Conservation (phyloP, 805 yeast species). For the Saccharomycopsis sp. region DNA sequence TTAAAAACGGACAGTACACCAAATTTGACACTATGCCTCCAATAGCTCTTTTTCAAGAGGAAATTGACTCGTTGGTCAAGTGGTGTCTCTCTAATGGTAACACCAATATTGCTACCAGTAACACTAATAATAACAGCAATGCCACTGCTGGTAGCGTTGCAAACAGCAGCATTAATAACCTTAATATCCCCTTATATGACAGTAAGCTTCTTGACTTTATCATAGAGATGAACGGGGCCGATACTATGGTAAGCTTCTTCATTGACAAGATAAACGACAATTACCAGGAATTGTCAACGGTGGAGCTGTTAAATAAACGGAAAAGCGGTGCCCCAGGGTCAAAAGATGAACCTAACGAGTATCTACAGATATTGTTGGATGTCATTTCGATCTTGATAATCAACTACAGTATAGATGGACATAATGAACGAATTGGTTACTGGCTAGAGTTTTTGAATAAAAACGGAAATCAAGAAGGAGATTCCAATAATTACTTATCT, state of each 20-base stretch:
- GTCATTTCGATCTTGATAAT: constrained; percentile 4
- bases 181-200: constrained; percentile 11
- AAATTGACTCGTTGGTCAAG: constrained; percentile 10
- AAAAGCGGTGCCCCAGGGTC: neutral
- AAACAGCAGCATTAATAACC: neutral
- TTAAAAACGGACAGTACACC: constrained; percentile 3
- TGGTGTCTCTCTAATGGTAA: constrained; percentile 8
- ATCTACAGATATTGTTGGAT: constrained; percentile 4
- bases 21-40: neutral
- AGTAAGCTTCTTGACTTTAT: constrained; percentile 7
- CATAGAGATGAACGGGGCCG: constrained; percentile 2
- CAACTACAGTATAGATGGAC: constrained; percentile 2
- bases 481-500: neutral
- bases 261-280: neutral
- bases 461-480: neutral
- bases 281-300: neutral
- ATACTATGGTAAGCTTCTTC: neutral
- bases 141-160: neutral
- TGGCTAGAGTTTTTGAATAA: constrained; percentile 7
- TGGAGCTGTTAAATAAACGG: neutral
- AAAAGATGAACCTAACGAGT: neutral
- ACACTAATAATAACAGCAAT: neutral
- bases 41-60: constrained; percentile 8
- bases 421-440: constrained; percentile 2
- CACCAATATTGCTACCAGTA: neutral